Base-by-base conservation (phyloP, 78 protist species). In the Corallochytrium limacisporum region DNA sequence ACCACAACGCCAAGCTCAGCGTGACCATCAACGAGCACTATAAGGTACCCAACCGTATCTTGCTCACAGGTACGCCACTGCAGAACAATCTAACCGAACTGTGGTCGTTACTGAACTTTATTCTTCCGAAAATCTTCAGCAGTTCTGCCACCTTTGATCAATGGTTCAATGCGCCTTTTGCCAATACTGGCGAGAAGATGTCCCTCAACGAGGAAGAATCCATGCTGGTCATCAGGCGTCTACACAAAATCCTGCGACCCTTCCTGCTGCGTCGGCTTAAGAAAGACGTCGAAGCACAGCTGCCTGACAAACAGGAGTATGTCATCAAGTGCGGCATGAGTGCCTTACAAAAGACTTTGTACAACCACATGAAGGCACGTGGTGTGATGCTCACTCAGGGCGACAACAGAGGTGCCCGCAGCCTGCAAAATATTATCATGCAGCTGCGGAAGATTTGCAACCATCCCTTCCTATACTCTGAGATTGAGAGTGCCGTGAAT, bases 51-150 rank as follows among this genome's bases (percentile, higher is more conserved):
- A 32, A 43, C 46, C 36, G 89, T 7, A 32, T 83, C 4, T 59
- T 94, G 6, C 78, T 94, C 22, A 84, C 97, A 1, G 98, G 98
- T 37, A 95, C 98, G 4, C 98, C 98, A 22, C 78, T 95, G 26
- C 98, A 92, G 79, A 92, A 92, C 62, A 77, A 76, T 37, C 57
- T 92, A 61, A 75, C 72, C 18, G 98, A 94, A 51, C 65, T 92
- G 38, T 92, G 97, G 97, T 39, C 89, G 18, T 70, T 92, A 22
- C 74, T 92, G 43, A 88, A 92, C 63, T 92, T 92, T 49, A 54
- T 89, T 36, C 65, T 84, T 22, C 97, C 94, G 18, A 9, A 40
- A 31, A 75, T 86, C 63, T 91, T 91, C 74, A 57, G 68, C 49
- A 48, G 77, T 4, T 4, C 53, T 0, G 81, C 70, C 32, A 79